Evolutionary conservation across 83 land plant species (phyloP), one percentile per base, ranked within the genome.

Genomic region (Thuja plicata): DNA sequence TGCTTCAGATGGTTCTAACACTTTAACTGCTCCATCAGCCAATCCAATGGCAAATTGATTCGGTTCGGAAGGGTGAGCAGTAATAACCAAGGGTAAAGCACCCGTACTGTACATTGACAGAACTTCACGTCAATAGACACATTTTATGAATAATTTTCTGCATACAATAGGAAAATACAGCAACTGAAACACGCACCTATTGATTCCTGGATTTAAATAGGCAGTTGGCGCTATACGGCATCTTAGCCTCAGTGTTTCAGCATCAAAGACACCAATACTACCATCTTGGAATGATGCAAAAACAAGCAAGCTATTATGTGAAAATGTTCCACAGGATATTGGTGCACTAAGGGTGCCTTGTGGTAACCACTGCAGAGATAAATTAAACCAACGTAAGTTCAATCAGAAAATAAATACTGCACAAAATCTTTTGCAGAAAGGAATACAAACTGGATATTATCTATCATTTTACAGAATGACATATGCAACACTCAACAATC

Each of bases 261-360:
- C 95, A 92, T 96, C 97, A 80, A 95, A 97, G 11, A 97, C 94
- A 21, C 96, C 95, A 70, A 97, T 83, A 45, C 90, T 94, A 45
- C 97, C 96, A 93, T 97, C 97, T 86, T 89, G 90, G 55, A 97
- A 97, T 11, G 94, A 88, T 74, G 94, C 95, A 91, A 76, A 94
- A 45, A 97, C 90, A 38, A 94, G 89, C 87, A 94, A 93, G 89
- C 98, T 94, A 52, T 96, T 93, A 89, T 94, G 95, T 3, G 98
- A 96, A 88, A 92, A 96, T 48, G 92, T 89, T 16, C 97, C 96
- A 90, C 87, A 89, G 11, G 96, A 94, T 79, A 97, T 92, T 40
- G 96, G 92, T 13, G 98, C 94, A 41, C 94, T 74, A 32, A 95
- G 87, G 15, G 60, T 62, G 35, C 93, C 93, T 89, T 92, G 94